phyloP scores from a whole-genome alignment of 2,329 filamentous ascomycete genomes.

The Pseudocercospora fijiensis region DNA sequence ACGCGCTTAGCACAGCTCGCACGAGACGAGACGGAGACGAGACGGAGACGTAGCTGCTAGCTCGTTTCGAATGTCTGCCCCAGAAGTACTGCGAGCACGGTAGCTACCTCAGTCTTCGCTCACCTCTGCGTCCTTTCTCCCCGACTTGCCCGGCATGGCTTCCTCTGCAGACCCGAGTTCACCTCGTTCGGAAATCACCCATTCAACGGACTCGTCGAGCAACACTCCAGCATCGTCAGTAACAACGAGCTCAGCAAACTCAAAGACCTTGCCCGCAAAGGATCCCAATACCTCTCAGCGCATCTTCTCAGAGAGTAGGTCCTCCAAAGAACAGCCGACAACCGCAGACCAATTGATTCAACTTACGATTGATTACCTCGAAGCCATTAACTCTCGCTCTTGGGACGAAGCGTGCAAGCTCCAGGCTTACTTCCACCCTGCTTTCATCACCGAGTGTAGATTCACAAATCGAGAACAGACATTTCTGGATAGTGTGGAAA shows the following conservation, averaged over 20 bases:
- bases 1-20: too few relatives aligned
- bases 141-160: neutral
- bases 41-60: too few relatives aligned
- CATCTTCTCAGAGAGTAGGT: neutral
- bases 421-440: constrained; percentile 11
- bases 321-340: neutral
- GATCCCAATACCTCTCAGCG: neutral
- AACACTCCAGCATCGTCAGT: neutral
- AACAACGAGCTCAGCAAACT: neutral
- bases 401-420: neutral
- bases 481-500: constrained; percentile 10
- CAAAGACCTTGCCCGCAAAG: neutral
- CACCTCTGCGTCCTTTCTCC: neutral
- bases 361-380: neutral
- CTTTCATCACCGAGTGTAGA: constrained; percentile 25
- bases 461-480: constrained; percentile 12
- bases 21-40: too few relatives aligned
- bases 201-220: neutral
- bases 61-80: too few relatives aligned
- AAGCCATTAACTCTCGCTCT: neutral
- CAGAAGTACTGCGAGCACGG: too few relatives aligned
- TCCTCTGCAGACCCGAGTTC: neutral
- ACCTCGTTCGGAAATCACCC: neutral
- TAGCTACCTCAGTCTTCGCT: too few relatives aligned
- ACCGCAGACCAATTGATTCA: neutral